Percentiles rank a stretch among this genome's conserved stretches.
These are phyloP conservation scores for Aureobasidium namibiae DNA, from an alignment of 2,329 filamentous ascomycete species.

Conservation along the genomic window DNA sequence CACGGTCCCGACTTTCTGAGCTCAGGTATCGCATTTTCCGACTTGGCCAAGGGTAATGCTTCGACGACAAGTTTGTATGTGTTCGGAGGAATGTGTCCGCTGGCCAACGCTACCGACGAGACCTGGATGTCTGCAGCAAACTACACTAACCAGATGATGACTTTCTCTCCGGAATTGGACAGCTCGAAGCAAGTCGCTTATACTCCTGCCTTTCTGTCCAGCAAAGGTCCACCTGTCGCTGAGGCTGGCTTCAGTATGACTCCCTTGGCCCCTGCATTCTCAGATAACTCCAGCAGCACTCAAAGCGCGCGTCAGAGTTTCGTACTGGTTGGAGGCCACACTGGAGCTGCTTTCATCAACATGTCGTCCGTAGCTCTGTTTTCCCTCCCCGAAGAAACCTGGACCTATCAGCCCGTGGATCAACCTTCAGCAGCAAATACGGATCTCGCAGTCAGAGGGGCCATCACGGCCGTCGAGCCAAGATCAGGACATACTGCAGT, in stretches of 20 bases:
- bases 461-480: constrained; percentile 51
- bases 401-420: constrained; percentile 70
- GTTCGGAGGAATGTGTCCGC: constrained; percentile 87
- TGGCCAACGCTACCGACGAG: constrained; percentile 30
- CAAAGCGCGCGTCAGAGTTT: constrained; percentile 69
- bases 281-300: constrained; percentile 47
- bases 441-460: neutral
- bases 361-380: constrained; percentile 88
- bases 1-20: constrained; percentile 50
- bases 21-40: constrained; percentile 60
- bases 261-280: constrained; percentile 59
- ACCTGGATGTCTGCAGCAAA: constrained; percentile 61
- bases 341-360: constrained; percentile 75
- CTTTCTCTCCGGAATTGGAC: constrained; percentile 44
- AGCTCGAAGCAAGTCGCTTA: constrained; percentile 9
- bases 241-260: constrained; percentile 86
- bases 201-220: constrained; percentile 34
- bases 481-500: constrained; percentile 85
- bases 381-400: constrained; percentile 75
- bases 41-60: constrained; percentile 45
- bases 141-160: constrained; percentile 75
- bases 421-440: constrained; percentile 29
- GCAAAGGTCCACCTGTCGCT: constrained; percentile 59
- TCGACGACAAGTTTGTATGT: constrained; percentile 56
- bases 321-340: constrained; percentile 79